A percentile compares a stretch with the other conserved stretches of the same genome.
Evolutionary conservation across 2,329 filamentous ascomycete genomes (phyloP).

Genomic region (Aspergillus jensenii): DNA sequence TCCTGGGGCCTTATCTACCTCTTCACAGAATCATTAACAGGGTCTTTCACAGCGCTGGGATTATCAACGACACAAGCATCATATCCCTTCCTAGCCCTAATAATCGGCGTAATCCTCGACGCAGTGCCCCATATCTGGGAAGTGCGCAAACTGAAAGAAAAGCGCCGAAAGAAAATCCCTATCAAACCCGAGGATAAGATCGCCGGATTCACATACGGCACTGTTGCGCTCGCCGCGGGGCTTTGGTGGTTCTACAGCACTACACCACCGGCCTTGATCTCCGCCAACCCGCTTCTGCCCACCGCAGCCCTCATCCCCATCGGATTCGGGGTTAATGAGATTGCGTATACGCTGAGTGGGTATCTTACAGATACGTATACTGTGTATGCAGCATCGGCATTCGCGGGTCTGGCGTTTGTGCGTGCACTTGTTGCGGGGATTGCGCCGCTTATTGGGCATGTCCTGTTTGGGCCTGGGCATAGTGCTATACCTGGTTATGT

Average conservation of each 20-base stretch:
- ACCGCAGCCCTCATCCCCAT: slow-evolving; percentile 10
- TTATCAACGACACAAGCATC: slow-evolving; percentile 33
- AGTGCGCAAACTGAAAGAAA: background rate
- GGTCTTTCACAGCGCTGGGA: slow-evolving; percentile 37
- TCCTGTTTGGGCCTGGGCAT: slow-evolving; percentile 7
- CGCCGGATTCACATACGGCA: slow-evolving; percentile 14
- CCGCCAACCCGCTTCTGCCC: background rate
- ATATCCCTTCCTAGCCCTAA: slow-evolving; percentile 30
- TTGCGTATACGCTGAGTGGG: slow-evolving; percentile 10
- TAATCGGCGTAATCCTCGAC: background rate
- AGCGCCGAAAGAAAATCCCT: background rate
- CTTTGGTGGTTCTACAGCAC: slow-evolving; percentile 5
- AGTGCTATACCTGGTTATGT: slow-evolving; percentile 12
- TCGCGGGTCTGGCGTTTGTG: slow-evolving; percentile 13
- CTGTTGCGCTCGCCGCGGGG: slow-evolving; percentile 9
- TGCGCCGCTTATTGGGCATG: slow-evolving; percentile 10
- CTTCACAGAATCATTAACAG: slow-evolving; percentile 18
- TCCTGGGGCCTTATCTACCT: slow-evolving; percentile 9
- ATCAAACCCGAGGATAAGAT: slow-evolving; percentile 21
- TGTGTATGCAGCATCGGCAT: slow-evolving; percentile 15
- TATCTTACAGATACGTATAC: slow-evolving; percentile 21
- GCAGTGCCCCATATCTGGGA: background rate
- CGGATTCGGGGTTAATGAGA: slow-evolving; percentile 15
- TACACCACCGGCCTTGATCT: background rate
- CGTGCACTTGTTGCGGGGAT: slow-evolving; percentile 13